Conservation (phyloP, 768 basidiomycete genomes). For the Hygrocybe coccinea region DNA sequence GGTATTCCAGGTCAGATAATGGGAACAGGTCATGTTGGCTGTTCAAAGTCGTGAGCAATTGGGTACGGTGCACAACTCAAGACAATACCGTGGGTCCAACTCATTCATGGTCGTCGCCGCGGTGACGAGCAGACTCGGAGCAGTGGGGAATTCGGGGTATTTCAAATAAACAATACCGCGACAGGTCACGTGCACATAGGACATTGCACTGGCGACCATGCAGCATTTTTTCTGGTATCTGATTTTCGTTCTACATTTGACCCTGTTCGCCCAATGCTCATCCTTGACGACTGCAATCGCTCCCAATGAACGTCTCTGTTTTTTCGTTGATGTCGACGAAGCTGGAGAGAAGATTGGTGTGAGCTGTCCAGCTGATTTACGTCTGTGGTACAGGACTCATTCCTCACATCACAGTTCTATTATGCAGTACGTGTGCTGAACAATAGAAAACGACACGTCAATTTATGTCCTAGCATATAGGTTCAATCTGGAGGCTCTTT, state of each 20-base stretch:
- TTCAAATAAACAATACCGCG: too few relatives aligned
- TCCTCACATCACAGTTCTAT: constrained; percentile 67
- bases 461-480: constrained; percentile 30
- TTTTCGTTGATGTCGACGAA: constrained; percentile 96
- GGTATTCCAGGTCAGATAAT: neutral
- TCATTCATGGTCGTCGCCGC: too few relatives aligned
- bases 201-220: neutral
- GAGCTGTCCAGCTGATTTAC: constrained; percentile 28
- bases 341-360: constrained; percentile 87
- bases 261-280: constrained; percentile 41
- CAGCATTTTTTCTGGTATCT: constrained; percentile 28
- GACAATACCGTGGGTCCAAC: too few relatives aligned
- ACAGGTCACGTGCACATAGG: neutral
- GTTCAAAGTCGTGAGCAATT: neutral
- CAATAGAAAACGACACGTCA: neutral
- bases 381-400: constrained; percentile 9
- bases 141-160: too few relatives aligned
- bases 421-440: constrained; percentile 69
- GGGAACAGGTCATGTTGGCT: neutral
- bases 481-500: constrained; percentile 97
- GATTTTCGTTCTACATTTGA: constrained; percentile 34
- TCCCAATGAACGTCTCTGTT: constrained; percentile 82
- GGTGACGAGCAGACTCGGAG: too few relatives aligned
- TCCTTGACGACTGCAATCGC: constrained; percentile 77
- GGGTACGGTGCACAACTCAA: neutral